These are phyloP conservation scores for Dendrostoma leiphaemia DNA, from an alignment of 2,329 filamentous ascomycete genomes.

Conservation along the genomic window DNA sequence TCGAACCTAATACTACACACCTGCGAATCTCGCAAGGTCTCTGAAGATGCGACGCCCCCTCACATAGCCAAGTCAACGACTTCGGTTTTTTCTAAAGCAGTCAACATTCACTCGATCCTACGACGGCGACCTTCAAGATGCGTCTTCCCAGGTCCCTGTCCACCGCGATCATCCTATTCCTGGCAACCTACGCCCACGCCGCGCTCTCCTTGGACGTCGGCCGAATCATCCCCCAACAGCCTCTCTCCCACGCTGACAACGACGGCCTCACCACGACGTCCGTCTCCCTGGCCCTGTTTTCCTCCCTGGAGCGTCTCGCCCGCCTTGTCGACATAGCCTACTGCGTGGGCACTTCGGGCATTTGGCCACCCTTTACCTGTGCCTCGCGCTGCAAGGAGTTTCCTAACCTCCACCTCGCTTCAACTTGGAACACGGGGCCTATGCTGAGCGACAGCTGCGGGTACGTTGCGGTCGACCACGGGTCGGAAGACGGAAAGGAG, in stretches of 20 bases:
- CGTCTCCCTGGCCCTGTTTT: constrained; percentile 66
- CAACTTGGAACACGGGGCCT: constrained; percentile 86
- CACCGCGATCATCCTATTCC: background rate
- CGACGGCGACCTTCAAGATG: constrained; percentile 8
- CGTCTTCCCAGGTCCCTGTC: background rate
- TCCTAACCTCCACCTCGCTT: constrained; percentile 72
- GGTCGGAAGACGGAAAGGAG: constrained; percentile 23
- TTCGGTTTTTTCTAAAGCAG: constrained; percentile 7
- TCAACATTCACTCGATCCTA: background rate
- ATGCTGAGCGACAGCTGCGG: constrained; percentile 89
- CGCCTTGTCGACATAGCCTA: constrained; percentile 92
- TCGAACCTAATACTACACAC: background rate
- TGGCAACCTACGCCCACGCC: background rate
- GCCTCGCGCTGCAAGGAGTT: constrained; percentile 84
- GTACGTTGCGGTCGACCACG: constrained; percentile 86
- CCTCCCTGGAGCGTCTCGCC: constrained; percentile 81
- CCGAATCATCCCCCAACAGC: background rate
- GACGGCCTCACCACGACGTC: constrained; percentile 4
- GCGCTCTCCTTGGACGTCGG: constrained; percentile 4
- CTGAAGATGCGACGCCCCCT: constrained; percentile 9
- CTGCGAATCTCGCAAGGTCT: background rate
- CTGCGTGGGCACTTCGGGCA: constrained; percentile 82
- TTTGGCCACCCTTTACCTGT: constrained; percentile 81
- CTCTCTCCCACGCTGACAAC: constrained; percentile 6
- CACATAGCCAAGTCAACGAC: constrained; percentile 10